Evolutionary conservation across 352 stramenopile genomes (phyloP), one percentile per base, ranked within the genome.

Genomic region (Lagenidium giganteum): DNA sequence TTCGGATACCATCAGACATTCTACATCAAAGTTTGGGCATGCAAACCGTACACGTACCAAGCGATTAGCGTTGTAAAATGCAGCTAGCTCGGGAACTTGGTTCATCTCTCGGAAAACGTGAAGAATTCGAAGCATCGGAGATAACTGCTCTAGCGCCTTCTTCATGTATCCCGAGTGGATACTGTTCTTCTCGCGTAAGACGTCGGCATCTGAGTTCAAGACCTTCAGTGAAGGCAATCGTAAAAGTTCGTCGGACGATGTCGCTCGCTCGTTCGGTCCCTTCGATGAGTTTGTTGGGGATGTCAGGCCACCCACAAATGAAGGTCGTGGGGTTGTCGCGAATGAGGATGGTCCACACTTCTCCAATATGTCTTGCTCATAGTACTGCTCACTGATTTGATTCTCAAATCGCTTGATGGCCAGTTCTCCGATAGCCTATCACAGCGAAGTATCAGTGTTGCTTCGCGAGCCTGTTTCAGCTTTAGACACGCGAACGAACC

Each of bases 61-160:
- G 16, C 79, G 75, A 42, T 91, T 87, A 2, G 70, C 68, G 38
- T 87, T 87, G 61, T 91, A 91, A 41, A 87, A 88, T 8, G 63
- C 67, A 18, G 70, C 71, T 13, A 91, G 61, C 24, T 84, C 79
- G 0, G 79, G 62, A 2, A 87, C 55, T 73, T 87, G 70, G 45
- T 74, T 82, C 67, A 88, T 85, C 5, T 66, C 70, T 9, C 68
- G 69, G 29, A 83, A 91, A 3, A 87, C 73, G 40, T 91, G 79
- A 9, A 91, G 54, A 24, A 85, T 71, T 4, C 75, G 64, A 11
- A 90, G 57, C 68, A 90, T 87, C 1, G 78, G 78, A 1, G 78
- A 71, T n/a, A 90, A 39, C 12, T 70, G 57, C 8, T 61, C 54
- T 1, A 84, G 49, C n/a, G 72, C 70, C 26, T 67, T 43, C 51